Conservation (phyloP, 1,284 basidiomycete species). For the Cutaneotrichosporon cutaneum region DNA sequence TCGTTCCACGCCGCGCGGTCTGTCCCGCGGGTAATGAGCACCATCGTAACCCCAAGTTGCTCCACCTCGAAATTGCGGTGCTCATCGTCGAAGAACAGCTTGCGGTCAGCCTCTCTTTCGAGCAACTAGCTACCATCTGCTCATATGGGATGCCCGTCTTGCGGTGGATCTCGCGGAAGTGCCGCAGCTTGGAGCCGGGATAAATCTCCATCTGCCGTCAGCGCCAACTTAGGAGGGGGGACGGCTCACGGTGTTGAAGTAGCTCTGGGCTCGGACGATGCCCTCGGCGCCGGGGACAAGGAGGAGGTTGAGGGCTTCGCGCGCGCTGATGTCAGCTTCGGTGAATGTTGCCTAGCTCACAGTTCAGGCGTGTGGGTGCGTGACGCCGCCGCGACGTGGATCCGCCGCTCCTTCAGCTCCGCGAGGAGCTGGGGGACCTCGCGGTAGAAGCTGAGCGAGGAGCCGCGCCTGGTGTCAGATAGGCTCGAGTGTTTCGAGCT, state of each 20-base stretch:
- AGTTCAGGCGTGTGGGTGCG: constrained; percentile 67
- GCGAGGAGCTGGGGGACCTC: constrained; percentile 76
- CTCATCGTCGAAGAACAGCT: constrained; percentile 86
- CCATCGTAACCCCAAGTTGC: constrained; percentile 68
- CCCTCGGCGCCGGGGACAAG: constrained; percentile 60
- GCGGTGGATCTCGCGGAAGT: constrained; percentile 73
- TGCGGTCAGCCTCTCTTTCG: constrained; percentile 24
- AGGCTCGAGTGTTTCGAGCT: too few species aligned
- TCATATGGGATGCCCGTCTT: constrained; percentile 77
- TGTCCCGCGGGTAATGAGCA: constrained; percentile 43
- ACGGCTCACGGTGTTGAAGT: constrained; percentile 62
- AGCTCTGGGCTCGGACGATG: constrained; percentile 61
- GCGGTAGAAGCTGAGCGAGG: constrained; percentile 65
- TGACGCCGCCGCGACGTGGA: constrained; percentile 71
- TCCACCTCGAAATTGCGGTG: constrained; percentile 72
- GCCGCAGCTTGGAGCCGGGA: constrained; percentile 76
- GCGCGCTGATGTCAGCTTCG: constrained; percentile 59
- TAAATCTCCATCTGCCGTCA: constrained; percentile 70
- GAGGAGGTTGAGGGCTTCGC: constrained; percentile 69
- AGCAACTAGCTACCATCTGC: constrained; percentile 67
- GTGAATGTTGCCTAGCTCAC: constrained; percentile 57
- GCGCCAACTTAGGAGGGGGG: neutral
- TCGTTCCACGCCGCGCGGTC: constrained; percentile 34
- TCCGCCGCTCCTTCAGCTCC: constrained; percentile 58
- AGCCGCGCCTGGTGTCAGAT: constrained; percentile 57